A percentile compares a stretch with the other conserved stretches of the same genome.
phyloP scores from a whole-genome alignment of 148 eudicot genomes.

The Nepenthes mirabilis region DNA sequence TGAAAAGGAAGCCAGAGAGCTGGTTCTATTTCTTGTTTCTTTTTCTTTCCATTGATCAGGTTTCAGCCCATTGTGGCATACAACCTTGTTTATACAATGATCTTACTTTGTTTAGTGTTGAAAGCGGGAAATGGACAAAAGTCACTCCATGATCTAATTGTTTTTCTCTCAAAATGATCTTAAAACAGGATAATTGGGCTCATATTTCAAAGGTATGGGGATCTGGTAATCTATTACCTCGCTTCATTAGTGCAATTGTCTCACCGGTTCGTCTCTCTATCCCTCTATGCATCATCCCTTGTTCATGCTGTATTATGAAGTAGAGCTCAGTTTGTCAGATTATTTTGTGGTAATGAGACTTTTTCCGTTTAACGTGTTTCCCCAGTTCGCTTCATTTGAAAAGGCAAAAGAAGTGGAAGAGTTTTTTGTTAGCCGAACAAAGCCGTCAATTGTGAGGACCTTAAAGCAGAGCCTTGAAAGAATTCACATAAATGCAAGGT shows the following conservation, averaged over 20 bases:
- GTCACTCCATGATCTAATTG: not conserved
- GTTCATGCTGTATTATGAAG: no score
- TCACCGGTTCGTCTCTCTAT: slow-evolving; percentile 49
- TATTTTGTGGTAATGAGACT: no score
- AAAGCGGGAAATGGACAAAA: no score
- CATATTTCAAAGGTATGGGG: slow-evolving; percentile 64
- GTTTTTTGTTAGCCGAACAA: slow-evolving; percentile 48
- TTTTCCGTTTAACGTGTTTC: not conserved
- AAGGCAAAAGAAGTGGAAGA: slow-evolving; percentile 75
- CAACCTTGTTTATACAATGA: no score
- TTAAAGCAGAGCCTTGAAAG: slow-evolving; percentile 90
- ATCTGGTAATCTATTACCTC: slow-evolving; percentile 59
- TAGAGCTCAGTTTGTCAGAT: no score
- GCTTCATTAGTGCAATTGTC: slow-evolving; percentile 61
- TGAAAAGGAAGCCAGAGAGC: no score
- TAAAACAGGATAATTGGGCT: slow-evolving; percentile 75
- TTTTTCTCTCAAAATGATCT: not conserved
- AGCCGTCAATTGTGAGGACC: slow-evolving; percentile 65
- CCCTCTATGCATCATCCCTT: not conserved
- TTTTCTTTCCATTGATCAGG: no score
- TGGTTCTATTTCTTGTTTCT: no score
- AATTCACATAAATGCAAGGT: slow-evolving; percentile 63
- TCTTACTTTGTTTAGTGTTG: no score
- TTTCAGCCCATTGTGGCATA: no score
- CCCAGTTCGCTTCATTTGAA: slow-evolving; percentile 58